Conservation (phyloP, 2,329 filamentous ascomycete genomes). For the Magnaporthales sp. region DNA sequence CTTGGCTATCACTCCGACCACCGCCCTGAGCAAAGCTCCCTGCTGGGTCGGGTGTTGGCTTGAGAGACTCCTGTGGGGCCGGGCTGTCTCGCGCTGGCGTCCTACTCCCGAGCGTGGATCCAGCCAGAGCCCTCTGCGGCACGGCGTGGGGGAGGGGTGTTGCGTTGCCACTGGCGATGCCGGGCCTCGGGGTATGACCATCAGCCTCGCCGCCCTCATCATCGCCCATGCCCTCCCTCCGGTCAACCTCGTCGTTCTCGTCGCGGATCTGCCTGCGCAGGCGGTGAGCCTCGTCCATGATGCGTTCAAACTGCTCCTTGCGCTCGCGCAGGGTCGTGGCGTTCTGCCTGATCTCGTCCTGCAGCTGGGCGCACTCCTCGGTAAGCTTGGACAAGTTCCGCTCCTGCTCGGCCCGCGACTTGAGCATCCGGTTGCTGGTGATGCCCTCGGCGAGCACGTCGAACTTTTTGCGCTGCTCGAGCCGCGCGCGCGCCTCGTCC, state of each 20-base stretch:
- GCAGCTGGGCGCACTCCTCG: slow-evolving; percentile 79
- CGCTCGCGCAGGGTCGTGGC: slow-evolving; percentile 77
- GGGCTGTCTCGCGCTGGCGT: slow-evolving; percentile 24
- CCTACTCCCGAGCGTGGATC: slow-evolving; percentile 16
- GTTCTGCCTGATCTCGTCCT: slow-evolving; percentile 76
- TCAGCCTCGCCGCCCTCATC: slow-evolving; percentile 19
- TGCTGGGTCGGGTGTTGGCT: slow-evolving; percentile 20
- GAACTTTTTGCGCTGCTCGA: slow-evolving; percentile 74
- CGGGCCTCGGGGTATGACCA: slow-evolving; percentile 42
- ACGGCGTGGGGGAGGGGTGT: slow-evolving; percentile 24
- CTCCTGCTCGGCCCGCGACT: slow-evolving; percentile 76
- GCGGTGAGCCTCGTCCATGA: slow-evolving; percentile 86
- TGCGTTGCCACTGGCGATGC: slow-evolving; percentile 40
- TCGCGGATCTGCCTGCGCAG: slow-evolving; percentile 80
- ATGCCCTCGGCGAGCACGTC: slow-evolving; percentile 86
- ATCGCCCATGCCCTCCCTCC: slow-evolving; percentile 72
- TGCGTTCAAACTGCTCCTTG: slow-evolving; percentile 75
- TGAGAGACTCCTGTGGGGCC: slow-evolving; percentile 20
- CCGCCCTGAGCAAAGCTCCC: slow-evolving; percentile 26
- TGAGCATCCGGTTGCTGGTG: slow-evolving; percentile 68
- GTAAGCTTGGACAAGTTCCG: slow-evolving; percentile 72
- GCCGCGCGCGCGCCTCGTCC: slow-evolving; percentile 64
- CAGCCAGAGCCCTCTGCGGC: slow-evolving; percentile 12
- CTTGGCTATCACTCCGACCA: slow-evolving; percentile 29
- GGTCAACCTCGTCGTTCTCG: slow-evolving; percentile 90